Base-by-base conservation (phyloP, 148 eudicot species). In the Fallopia convolvulus region DNA sequence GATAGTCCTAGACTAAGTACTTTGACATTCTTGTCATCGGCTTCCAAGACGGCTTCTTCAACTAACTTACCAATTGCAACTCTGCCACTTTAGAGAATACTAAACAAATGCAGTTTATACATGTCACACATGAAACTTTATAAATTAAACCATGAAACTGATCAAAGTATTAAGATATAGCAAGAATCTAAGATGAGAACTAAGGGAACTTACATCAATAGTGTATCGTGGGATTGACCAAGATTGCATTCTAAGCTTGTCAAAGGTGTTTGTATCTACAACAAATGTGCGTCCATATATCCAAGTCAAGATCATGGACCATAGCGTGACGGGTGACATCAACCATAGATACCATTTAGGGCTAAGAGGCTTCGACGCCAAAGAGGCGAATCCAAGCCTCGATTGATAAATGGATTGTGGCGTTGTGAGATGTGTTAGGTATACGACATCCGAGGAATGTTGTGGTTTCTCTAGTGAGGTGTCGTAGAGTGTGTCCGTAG, bases 401-500 rank as follows among this genome's bases (percentile, higher is more conserved):
- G 86, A 75, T 15, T 91, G 96, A 79, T 93, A 93, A 14, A 89
- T 80, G 14, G 98, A 93, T 72, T 93, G 88, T 4, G 89, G 90
- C 10, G 98, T 91, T 0, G 98, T 93, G 18, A 93, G 79, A 79
- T 93, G 98, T 0, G 96, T 93, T 42, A 93, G 42, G 74, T 93
- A 90, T 10, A 93, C 98, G 21, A 86, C 92, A 30, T 91, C 88
- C 0, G 96, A 83, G 0, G 77, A 49, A 21, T 87, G 96, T 23
- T 82, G 86, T 30, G 75, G 80, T 23, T 87, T 83, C 10, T 74
- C 47, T 2, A 91, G 86, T 33, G 92, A 87, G 9, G 76, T 80
- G 65, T 93, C 86, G 20, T 93, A 85, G 8, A 91, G 68, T 36
- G 77, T 75, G 75, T 89, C 92, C 0, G 90, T 56, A 0, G 92